Evolutionary conservation across 75 land plant genomes (phyloP).

Genomic region (Selaginella moellendorffii): DNA sequence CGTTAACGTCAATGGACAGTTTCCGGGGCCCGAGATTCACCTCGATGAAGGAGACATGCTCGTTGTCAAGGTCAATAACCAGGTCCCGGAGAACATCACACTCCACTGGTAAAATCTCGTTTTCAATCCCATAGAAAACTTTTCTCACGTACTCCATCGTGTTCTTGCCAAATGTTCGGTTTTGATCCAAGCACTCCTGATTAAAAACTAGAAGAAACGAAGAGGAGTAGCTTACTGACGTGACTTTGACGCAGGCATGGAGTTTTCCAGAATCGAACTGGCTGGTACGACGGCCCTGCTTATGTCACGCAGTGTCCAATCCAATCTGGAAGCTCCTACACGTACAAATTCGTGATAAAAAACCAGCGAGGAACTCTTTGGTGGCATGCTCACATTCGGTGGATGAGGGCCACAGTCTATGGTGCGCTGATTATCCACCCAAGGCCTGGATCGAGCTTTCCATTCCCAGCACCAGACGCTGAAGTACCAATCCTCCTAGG

Average conservation of each 20-base stretch:
- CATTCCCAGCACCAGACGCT: background rate
- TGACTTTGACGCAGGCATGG: no score
- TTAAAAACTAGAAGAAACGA: no score
- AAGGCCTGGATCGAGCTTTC: background rate
- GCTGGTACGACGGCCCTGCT: constrained; percentile 15
- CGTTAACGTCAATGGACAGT: background rate
- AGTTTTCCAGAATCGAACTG: background rate
- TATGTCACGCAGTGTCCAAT: constrained; percentile 20
- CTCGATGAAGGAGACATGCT: constrained; percentile 2
- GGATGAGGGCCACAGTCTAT: background rate
- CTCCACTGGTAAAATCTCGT: background rate
- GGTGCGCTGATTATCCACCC: constrained; percentile 1
- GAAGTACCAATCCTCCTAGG: no score
- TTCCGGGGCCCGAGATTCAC: background rate
- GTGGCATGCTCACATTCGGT: constrained; percentile 13
- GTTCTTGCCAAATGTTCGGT: background rate
- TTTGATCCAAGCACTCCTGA: no score
- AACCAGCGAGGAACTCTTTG: constrained; percentile 23
- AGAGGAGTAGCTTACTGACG: no score
- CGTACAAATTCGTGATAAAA: constrained; percentile 13
- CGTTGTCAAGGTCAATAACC: background rate
- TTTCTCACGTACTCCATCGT: no score
- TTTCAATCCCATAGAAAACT: background rate
- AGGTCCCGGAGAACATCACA: background rate
- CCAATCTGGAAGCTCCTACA: background rate